Conservation (phyloP, 1,284 basidiomycete genomes). For the Malassezia yamatoensis region DNA sequence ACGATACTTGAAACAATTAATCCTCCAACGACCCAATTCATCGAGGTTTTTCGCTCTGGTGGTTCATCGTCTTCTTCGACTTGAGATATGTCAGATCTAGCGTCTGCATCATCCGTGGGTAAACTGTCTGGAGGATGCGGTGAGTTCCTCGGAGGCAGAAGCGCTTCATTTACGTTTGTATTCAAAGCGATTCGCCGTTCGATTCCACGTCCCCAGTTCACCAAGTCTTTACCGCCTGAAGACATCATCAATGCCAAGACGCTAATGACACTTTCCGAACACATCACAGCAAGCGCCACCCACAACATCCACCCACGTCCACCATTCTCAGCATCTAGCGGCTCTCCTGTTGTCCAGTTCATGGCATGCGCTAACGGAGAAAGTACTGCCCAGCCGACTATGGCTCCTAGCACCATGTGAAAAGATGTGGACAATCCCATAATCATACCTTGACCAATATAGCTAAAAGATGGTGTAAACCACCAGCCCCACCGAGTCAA, state of each 20-base stretch:
- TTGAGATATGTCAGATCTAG: neutral
- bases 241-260: constrained; percentile 18
- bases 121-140: too few species aligned
- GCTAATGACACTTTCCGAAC: constrained; percentile 66
- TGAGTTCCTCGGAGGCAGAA: neutral
- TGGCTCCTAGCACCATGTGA: constrained; percentile 87
- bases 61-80: constrained; percentile 57
- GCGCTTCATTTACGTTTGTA: neutral
- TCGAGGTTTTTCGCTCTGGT: constrained; percentile 68
- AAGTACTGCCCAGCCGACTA: constrained; percentile 86
- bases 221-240: neutral
- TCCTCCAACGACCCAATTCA: constrained; percentile 65
- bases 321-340: constrained; percentile 23
- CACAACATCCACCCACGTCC: constrained; percentile 56
- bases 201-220: neutral
- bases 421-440: constrained; percentile 92
- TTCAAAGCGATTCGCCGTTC: neutral
- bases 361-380: constrained; percentile 69
- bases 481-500: constrained; percentile 86
- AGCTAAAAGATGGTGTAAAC: constrained; percentile 77
- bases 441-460: constrained; percentile 63
- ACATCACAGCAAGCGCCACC: constrained; percentile 88
- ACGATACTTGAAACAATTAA: constrained; percentile 57
- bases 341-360: constrained; percentile 22
- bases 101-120: neutral